These are phyloP conservation scores for Polyplosphaeria fusca DNA, from an alignment of 495 filamentous ascomycete species.

Conservation along the genomic window DNA sequence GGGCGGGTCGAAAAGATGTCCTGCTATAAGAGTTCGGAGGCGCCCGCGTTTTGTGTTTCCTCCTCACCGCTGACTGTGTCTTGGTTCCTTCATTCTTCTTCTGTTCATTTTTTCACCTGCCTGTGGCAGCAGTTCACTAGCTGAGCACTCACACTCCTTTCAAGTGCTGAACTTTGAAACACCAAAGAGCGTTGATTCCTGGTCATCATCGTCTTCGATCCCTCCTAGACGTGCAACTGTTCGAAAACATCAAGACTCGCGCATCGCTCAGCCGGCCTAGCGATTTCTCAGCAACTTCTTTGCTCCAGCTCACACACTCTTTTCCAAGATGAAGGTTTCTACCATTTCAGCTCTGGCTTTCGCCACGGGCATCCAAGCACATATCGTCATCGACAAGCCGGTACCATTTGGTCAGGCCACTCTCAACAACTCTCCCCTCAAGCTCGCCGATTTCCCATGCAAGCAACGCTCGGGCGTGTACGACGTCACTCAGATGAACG, in stretches of 20 bases:
- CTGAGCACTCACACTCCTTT: constrained; percentile 21
- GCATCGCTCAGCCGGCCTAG: constrained; percentile 36
- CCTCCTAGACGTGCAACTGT: background rate
- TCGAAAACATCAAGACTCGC: constrained; percentile 7
- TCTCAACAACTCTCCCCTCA: constrained; percentile 60
- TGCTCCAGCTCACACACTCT: constrained; percentile 5
- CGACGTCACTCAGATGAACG: constrained; percentile 46
- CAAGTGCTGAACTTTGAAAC: constrained; percentile 25
- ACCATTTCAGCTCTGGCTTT: constrained; percentile 40
- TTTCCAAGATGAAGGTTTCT: constrained; percentile 36
- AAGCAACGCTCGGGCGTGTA: constrained; percentile 52
- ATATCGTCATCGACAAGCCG: constrained; percentile 70
- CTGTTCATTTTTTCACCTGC: constrained; percentile 29
- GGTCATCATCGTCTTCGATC: too few species aligned
- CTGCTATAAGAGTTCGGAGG: constrained; percentile 16
- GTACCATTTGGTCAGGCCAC: constrained; percentile 55
- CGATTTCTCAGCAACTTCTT: constrained; percentile 30
- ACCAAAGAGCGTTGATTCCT: constrained; percentile 13
- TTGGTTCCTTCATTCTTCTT: constrained; percentile 19
- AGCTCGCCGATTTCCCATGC: constrained; percentile 75
- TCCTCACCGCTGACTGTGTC: constrained; percentile 18
- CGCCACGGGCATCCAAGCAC: constrained; percentile 53
- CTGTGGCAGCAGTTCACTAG: constrained; percentile 31
- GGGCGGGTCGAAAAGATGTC: too few species aligned
- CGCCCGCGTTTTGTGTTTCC: constrained; percentile 8